These are phyloP conservation scores for Lepiota brunneoincarnata DNA, from an alignment of 768 basidiomycete species.

Conservation along the genomic window DNA sequence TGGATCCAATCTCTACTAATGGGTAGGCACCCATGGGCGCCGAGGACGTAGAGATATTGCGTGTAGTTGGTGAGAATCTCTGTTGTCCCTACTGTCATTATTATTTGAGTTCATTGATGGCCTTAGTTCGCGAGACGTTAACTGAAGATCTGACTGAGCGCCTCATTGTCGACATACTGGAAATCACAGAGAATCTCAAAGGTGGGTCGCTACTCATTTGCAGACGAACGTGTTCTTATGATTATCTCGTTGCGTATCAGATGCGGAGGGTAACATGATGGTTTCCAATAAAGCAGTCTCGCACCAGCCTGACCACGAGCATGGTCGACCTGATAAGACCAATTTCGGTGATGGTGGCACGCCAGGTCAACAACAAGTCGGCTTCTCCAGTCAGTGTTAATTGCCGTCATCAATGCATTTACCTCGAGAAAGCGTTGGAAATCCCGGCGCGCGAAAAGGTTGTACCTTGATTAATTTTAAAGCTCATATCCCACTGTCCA, in stretches of 20 bases:
- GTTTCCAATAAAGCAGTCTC: constrained; percentile 15
- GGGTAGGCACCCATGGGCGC: constrained; percentile 45
- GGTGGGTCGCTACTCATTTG: constrained; percentile 26
- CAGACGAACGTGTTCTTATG: neutral
- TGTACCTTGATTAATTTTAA: too few relatives aligned
- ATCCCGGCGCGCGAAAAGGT: too few relatives aligned
- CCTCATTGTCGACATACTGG: constrained; percentile 45
- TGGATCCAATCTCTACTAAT: neutral
- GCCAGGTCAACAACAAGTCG: constrained; percentile 24
- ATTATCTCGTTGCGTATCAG: constrained; percentile 7
- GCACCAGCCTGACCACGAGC: constrained; percentile 35
- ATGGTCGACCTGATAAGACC: constrained; percentile 34
- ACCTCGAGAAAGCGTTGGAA: too few relatives aligned
- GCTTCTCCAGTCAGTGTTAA: constrained; percentile 39
- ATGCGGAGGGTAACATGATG: constrained; percentile 19
- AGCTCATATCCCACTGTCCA: too few relatives aligned
- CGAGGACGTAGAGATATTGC: constrained; percentile 54
- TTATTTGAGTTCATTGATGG: neutral
- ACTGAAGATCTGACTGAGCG: constrained; percentile 50
- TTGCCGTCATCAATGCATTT: too few relatives aligned
- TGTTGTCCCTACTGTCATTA: neutral
- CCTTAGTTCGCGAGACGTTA: constrained; percentile 46
- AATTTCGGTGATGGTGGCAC: constrained; percentile 33
- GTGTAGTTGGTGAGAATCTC: constrained; percentile 38
- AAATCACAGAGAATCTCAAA: constrained; percentile 43